A percentile compares a stretch with the other conserved stretches of the same genome.
phyloP scores from a whole-genome alignment of 768 basidiomycete species.

The Podaxis sp. region DNA sequence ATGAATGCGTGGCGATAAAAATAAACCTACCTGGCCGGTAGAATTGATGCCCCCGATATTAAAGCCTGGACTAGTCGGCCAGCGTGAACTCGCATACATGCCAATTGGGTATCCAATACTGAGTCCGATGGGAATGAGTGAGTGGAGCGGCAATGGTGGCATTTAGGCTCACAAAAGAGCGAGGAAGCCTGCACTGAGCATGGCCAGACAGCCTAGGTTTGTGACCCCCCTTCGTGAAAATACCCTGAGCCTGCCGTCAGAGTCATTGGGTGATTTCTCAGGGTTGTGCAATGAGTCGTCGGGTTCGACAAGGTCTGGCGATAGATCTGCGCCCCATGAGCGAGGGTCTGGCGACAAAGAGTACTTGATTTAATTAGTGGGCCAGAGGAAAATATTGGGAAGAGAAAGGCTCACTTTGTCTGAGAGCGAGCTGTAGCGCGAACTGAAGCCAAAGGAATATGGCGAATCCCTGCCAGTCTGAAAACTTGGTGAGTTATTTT shows the following conservation, averaged over 20 bases:
- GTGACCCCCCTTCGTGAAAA: slow-evolving; percentile 61
- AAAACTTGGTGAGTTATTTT: neutral
- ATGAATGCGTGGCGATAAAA: slow-evolving; percentile 22
- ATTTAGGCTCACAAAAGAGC: slow-evolving; percentile 54
- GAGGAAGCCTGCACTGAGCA: slow-evolving; percentile 47
- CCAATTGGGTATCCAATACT: slow-evolving; percentile 51
- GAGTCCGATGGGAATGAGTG: neutral
- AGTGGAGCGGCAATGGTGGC: neutral
- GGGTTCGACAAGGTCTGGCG: slow-evolving; percentile 51
- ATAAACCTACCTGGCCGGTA: slow-evolving; percentile 52
- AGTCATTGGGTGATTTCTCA: slow-evolving; percentile 29
- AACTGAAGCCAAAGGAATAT: slow-evolving; percentile 41
- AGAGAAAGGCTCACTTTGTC: slow-evolving; percentile 35
- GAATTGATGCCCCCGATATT: slow-evolving; percentile 61
- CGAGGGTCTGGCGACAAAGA: slow-evolving; percentile 65
- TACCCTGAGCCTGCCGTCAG: slow-evolving; percentile 33
- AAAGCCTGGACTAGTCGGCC: slow-evolving; percentile 24
- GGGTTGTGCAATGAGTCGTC: slow-evolving; percentile 79
- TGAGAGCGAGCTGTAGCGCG: slow-evolving; percentile 40
- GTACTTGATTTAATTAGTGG: slow-evolving; percentile 38
- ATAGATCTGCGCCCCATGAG: slow-evolving; percentile 62
- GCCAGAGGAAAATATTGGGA: neutral
- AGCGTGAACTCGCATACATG: slow-evolving; percentile 25
- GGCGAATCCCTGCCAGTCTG: slow-evolving; percentile 38
- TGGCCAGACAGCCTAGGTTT: slow-evolving; percentile 68